A percentile compares a stretch with the other conserved stretches of the same genome.
phyloP scores from a whole-genome alignment of 106 monocot species.

The Vanilla planifolia region DNA sequence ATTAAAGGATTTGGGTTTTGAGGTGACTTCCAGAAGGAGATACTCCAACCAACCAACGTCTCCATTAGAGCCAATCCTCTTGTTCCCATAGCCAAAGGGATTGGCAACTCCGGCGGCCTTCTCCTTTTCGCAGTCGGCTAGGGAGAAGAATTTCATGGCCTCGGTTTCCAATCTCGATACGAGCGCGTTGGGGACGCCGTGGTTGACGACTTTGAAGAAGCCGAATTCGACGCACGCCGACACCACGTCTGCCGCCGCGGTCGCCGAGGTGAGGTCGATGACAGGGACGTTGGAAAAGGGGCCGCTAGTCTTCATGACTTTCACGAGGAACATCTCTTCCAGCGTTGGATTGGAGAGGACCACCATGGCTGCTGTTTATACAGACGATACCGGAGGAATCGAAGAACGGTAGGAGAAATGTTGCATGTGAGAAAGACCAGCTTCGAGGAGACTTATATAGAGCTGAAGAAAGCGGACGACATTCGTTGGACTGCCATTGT shows the following conservation, averaged over 20 bases:
- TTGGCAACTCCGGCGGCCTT: constrained; percentile 16
- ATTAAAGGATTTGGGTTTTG: constrained; percentile 12
- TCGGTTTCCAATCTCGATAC: constrained; percentile 2
- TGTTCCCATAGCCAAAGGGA: constrained; percentile 63
- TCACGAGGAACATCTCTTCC: constrained; percentile 26
- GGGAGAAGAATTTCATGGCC: constrained; percentile 12
- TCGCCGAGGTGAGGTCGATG: constrained; percentile 1
- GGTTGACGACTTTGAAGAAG: constrained; percentile 27
- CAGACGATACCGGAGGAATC: too few species aligned
- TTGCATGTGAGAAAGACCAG: too few species aligned
- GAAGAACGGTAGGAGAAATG: too few species aligned
- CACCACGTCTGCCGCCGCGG: constrained; percentile 1
- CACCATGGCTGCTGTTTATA: constrained; percentile 32
- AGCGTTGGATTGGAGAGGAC: constrained; percentile 30
- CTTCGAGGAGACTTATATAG: too few species aligned
- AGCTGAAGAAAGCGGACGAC: too few species aligned
- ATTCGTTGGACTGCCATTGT: too few species aligned
- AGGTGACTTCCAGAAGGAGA: constrained; percentile 39
- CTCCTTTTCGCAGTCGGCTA: constrained; percentile 9
- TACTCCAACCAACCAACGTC: constrained; percentile 80
- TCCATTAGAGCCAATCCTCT: constrained; percentile 55
- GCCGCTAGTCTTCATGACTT: constrained; percentile 11
- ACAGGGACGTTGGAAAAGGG: constrained; percentile 6
- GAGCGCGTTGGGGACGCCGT: constrained; percentile 12
- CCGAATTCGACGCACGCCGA: constrained; percentile 13